phyloP scores from a whole-genome alignment of 768 basidiomycete genomes.

The Boletus edulis region DNA sequence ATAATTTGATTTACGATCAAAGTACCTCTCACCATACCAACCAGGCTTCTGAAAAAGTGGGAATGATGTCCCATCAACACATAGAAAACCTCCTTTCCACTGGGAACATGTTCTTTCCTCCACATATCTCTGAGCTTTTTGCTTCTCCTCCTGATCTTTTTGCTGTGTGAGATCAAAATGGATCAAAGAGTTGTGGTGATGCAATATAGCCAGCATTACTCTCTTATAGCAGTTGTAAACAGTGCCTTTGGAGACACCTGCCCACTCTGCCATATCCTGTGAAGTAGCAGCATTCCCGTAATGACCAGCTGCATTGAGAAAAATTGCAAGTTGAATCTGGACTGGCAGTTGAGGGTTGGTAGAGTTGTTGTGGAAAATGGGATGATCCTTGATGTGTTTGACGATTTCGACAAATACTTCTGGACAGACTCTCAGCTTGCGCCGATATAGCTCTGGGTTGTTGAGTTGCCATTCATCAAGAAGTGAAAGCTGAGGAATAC shows the following conservation, averaged over 20 bases:
- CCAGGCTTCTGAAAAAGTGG: too few relatives aligned
- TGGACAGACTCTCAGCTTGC: background rate
- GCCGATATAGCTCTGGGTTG: background rate
- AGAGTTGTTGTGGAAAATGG: too few relatives aligned
- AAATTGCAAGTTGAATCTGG: slow-evolving; percentile 25
- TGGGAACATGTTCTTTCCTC: too few relatives aligned
- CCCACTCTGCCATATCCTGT: slow-evolving; percentile 20
- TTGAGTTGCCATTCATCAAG: background rate
- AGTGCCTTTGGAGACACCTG: slow-evolving; percentile 18
- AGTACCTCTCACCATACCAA: too few relatives aligned
- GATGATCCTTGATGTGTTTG: background rate
- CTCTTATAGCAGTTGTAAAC: background rate
- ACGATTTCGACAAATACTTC: background rate
- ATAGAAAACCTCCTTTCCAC: too few relatives aligned
- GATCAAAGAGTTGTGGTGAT: background rate
- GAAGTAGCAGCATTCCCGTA: slow-evolving; percentile 8
- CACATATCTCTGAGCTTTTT: too few relatives aligned
- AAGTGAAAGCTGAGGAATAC: background rate
- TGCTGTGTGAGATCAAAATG: too few relatives aligned
- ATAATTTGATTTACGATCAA: too few relatives aligned
- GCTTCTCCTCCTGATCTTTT: too few relatives aligned
- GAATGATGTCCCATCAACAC: too few relatives aligned
- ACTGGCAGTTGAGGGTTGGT: too few relatives aligned
- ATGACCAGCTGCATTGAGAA: slow-evolving; percentile 22
- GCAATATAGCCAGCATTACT: background rate